phyloP scores from a whole-genome alignment of 768 basidiomycete genomes.

The Albatrellus ellisii region DNA sequence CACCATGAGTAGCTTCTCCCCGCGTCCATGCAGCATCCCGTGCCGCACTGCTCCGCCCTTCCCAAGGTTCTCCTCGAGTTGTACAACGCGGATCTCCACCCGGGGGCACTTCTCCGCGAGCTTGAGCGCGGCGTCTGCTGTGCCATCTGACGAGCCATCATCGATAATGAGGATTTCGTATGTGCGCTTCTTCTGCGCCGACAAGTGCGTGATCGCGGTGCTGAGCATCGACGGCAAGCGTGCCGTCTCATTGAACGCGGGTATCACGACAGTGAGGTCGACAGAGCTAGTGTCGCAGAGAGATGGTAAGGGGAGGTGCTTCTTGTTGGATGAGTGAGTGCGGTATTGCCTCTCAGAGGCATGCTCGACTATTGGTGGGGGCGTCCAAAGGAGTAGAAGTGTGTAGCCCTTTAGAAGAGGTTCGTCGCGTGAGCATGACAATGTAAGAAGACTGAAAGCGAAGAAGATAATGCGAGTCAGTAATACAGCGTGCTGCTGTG shows the following conservation, averaged over 20 bases:
- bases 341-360: constrained; percentile 56
- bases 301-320: constrained; percentile 41
- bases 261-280: constrained; percentile 73
- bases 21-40: constrained; percentile 76
- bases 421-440: constrained; percentile 10
- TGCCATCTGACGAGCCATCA: constrained; percentile 78
- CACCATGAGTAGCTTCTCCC: constrained; percentile 72
- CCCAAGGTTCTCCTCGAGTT: constrained; percentile 67
- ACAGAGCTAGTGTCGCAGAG: constrained; percentile 45
- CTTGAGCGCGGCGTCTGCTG: constrained; percentile 46
- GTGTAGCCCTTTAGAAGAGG: constrained; percentile 43
- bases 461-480: constrained; percentile 17
- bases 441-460: not conserved
- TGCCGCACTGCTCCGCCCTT: constrained; percentile 92
- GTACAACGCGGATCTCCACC: constrained; percentile 65
- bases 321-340: constrained; percentile 36
- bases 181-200: constrained; percentile 27
- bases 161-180: constrained; percentile 84
- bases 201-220: constrained; percentile 56
- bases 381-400: constrained; percentile 63
- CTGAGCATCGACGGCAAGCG: constrained; percentile 78
- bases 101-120: constrained; percentile 41
- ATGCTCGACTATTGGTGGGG: constrained; percentile 45
- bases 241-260: constrained; percentile 84
- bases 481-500: constrained; percentile 29